Evolutionary conservation across 208 protist genomes (phyloP).

Genomic region (Trypanosoma theileri): DNA sequence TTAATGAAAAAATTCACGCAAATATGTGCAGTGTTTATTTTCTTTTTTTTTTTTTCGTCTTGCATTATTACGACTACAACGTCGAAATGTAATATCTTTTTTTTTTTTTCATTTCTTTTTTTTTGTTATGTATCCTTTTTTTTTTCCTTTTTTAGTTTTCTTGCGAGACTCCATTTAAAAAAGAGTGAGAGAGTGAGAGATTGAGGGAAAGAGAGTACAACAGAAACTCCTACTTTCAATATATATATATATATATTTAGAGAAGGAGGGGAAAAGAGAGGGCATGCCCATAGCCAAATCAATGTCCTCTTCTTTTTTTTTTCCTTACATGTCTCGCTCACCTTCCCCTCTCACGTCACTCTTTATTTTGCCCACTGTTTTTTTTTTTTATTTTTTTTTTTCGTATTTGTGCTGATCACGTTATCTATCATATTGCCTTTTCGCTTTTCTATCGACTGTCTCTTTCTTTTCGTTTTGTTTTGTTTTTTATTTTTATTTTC

Average conservation of each 20-base stretch:
- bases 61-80: not conserved
- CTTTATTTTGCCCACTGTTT: constrained; percentile 4
- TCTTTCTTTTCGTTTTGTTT: not conserved
- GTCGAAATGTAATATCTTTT: not conserved
- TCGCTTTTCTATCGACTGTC: not conserved
- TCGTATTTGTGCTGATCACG: no score
- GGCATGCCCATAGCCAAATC: no score
- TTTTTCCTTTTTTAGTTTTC: constrained; percentile 8
- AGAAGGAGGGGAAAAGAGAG: no score
- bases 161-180: not conserved
- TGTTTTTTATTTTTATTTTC: not conserved
- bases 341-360: not conserved
- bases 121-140: constrained; percentile 6
- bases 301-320: not conserved
- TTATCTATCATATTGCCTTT: no score
- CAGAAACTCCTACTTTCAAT: not conserved
- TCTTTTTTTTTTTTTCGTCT: constrained; percentile 11
- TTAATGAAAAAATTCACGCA: not conserved
- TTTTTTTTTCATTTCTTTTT: constrained; percentile 6
- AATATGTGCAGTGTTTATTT: not conserved
- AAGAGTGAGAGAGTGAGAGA: no score
- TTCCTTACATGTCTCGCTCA: constrained; percentile 4
- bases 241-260: constrained; percentile 3
- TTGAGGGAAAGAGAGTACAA: no score
- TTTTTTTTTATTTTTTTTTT: constrained; percentile 17